Evolutionary conservation across 192 early-diverging fungal species (phyloP).

Genomic region (Dissophora ornata): DNA sequence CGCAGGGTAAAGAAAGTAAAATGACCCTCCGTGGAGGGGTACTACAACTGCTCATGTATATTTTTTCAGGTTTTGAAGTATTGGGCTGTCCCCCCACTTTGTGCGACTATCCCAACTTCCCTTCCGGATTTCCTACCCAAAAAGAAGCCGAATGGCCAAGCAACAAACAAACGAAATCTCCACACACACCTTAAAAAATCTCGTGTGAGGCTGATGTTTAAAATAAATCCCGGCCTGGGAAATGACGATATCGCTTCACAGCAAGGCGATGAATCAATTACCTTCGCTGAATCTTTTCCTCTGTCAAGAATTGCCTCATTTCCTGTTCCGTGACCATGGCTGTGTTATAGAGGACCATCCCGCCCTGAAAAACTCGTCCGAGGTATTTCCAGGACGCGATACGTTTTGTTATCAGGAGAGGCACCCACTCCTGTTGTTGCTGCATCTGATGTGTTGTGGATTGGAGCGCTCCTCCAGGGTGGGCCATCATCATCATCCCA

Average conservation of each 20-base stretch:
- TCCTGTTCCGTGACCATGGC: constrained; percentile 29
- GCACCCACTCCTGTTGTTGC: constrained; percentile 37
- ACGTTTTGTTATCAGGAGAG: constrained; percentile 3
- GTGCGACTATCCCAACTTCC: too few species aligned
- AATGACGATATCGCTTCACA: not conserved
- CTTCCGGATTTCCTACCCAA: too few species aligned
- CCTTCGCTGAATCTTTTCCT: constrained; percentile 46
- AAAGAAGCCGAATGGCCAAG: too few species aligned
- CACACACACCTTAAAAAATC: too few species aligned
- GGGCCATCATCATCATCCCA: constrained; percentile 3
- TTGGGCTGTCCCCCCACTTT: too few species aligned
- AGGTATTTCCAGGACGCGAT: constrained; percentile 24
- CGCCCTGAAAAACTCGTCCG: constrained; percentile 17
- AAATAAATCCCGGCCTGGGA: not conserved
- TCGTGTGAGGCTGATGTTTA: too few species aligned
- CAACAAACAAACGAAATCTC: too few species aligned
- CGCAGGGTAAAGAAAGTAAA: too few species aligned
- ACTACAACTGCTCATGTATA: too few species aligned
- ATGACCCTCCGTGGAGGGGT: too few species aligned
- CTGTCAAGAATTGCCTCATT: constrained; percentile 27
- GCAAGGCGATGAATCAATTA: constrained; percentile 8
- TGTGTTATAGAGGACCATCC: constrained; percentile 42
- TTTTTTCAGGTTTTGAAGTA: too few species aligned
- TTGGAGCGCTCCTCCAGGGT: not conserved
- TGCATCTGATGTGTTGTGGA: not conserved